phyloP scores from a whole-genome alignment of 2,329 filamentous ascomycete species.

The Ophiobolus disseminans region DNA sequence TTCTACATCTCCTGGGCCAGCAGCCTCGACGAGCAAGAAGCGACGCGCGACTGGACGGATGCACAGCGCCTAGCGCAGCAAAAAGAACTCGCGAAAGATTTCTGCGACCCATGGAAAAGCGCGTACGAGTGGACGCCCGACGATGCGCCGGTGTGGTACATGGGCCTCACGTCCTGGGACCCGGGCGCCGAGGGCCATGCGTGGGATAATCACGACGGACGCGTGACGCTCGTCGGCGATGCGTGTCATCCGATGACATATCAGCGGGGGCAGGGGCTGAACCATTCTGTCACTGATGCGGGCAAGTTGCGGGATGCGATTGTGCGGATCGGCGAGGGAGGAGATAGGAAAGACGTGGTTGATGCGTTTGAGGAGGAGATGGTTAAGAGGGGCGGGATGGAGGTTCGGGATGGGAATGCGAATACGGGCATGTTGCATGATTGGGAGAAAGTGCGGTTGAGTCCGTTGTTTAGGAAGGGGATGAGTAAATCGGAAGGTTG shows the following conservation, averaged over 20 bases:
- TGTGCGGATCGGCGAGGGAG: constrained; percentile 28
- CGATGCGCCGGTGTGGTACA: constrained; percentile 41
- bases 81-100: constrained; percentile 49
- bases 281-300: constrained; percentile 56
- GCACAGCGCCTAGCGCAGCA: constrained; percentile 50
- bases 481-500: constrained; percentile 31
- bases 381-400: constrained; percentile 44
- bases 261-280: constrained; percentile 59
- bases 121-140: constrained; percentile 46
- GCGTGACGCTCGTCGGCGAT: constrained; percentile 50
- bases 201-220: constrained; percentile 46
- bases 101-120: constrained; percentile 55
- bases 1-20: constrained; percentile 58
- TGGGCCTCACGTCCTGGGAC: constrained; percentile 48
- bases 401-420: constrained; percentile 40
- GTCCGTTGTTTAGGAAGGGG: constrained; percentile 43
- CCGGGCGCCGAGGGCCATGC: constrained; percentile 34
- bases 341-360: constrained; percentile 39
- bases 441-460: constrained; percentile 45
- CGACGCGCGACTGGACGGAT: constrained; percentile 44
- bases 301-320: constrained; percentile 48
- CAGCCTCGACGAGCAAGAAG: constrained; percentile 51
- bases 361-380: constrained; percentile 55
- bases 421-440: constrained; percentile 48
- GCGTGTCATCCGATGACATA: constrained; percentile 53